A percentile compares a stretch with the other conserved stretches of the same genome.
Evolutionary conservation across 495 filamentous ascomycete genomes (phyloP).

Genomic region (Barbatosphaeria neglecta): DNA sequence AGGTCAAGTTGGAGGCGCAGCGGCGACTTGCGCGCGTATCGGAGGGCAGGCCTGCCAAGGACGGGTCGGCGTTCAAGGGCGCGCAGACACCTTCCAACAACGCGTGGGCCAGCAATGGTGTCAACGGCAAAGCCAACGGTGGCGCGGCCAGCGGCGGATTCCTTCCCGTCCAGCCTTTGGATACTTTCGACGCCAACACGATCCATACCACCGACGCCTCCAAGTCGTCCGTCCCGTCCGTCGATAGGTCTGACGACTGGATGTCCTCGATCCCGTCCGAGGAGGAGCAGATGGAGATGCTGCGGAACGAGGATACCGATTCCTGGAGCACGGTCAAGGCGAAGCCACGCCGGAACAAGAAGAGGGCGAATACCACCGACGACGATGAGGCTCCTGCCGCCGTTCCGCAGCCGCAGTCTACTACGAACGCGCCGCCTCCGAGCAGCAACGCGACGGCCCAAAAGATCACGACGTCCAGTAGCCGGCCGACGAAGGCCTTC

Average conservation of each 20-base stretch:
- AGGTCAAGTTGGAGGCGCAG: constrained; percentile 64
- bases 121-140: constrained; percentile 18
- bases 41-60: constrained; percentile 68
- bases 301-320: constrained; percentile 50
- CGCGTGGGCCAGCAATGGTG: constrained; percentile 45
- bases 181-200: constrained; percentile 53
- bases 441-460: constrained; percentile 10
- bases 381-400: constrained; percentile 8
- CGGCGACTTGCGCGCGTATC: constrained; percentile 65
- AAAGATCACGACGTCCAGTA: constrained; percentile 9
- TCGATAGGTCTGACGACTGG: constrained; percentile 33
- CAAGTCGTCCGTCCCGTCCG: constrained; percentile 7
- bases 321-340: constrained; percentile 68
- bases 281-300: constrained; percentile 71
- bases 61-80: constrained; percentile 46
- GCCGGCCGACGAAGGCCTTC: constrained; percentile 18
- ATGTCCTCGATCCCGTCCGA: constrained; percentile 56
- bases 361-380: constrained; percentile 21
- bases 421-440: constrained; percentile 2
- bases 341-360: constrained; percentile 41
- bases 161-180: constrained; percentile 46
- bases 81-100: constrained; percentile 38
- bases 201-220: constrained; percentile 8
- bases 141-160: constrained; percentile 15
- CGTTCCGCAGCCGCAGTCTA: neutral